phyloP scores from a whole-genome alignment of 495 filamentous ascomycete genomes.

The Neurospora sp. region DNA sequence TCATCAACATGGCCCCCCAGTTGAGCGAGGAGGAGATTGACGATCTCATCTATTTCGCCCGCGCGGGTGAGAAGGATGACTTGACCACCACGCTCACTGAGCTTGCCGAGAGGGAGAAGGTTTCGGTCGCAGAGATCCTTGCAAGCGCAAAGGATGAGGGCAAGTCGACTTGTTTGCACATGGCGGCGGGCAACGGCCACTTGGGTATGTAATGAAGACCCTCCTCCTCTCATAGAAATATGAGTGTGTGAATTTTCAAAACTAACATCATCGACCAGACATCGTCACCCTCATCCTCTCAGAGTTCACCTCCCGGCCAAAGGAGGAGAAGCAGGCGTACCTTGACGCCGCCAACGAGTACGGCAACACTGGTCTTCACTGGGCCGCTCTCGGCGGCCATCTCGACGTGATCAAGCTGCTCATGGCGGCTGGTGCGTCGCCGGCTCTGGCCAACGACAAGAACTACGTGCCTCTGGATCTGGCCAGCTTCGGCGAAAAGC shows the following conservation, averaged over 20 bases:
- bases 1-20: slow-evolving; percentile 31
- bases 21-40: slow-evolving; percentile 70
- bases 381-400: slow-evolving; percentile 84
- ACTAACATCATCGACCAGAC: slow-evolving; percentile 16
- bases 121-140: slow-evolving; percentile 47
- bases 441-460: slow-evolving; percentile 62
- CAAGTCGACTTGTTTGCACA: slow-evolving; percentile 73
- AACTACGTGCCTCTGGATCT: slow-evolving; percentile 82
- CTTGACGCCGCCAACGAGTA: slow-evolving; percentile 63
- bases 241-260: background rate
- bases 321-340: slow-evolving; percentile 31
- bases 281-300: slow-evolving; percentile 30
- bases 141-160: slow-evolving; percentile 55
- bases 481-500: slow-evolving; percentile 63
- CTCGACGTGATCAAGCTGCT: slow-evolving; percentile 68
- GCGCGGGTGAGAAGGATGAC: slow-evolving; percentile 61
- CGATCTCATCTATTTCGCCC: slow-evolving; percentile 78
- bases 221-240: background rate
- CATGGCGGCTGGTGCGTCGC: slow-evolving; percentile 52
- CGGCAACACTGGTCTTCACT: slow-evolving; percentile 86
- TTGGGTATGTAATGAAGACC: slow-evolving; percentile 41
- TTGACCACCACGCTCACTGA: slow-evolving; percentile 50
- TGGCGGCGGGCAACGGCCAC: slow-evolving; percentile 84
- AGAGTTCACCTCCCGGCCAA: slow-evolving; percentile 22
- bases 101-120: slow-evolving; percentile 45